Percentiles rank a stretch among this genome's conserved stretches.
phyloP scores from a whole-genome alignment of 2,329 filamentous ascomycete genomes.

The Monilinia laxa region DNA sequence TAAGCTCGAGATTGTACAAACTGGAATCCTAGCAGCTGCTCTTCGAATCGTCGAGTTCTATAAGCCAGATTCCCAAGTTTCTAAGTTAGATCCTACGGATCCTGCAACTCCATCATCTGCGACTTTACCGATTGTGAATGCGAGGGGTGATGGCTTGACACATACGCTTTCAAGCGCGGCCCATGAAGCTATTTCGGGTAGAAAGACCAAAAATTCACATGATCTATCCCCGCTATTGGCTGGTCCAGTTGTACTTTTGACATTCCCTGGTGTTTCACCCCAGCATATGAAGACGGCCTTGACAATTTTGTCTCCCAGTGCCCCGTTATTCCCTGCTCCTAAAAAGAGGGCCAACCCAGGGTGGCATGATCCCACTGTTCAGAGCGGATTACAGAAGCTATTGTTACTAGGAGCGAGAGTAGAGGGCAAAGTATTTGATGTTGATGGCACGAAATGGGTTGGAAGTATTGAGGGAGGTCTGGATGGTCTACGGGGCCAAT shows the following conservation, averaged over 20 bases:
- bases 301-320: constrained; percentile 70
- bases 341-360: constrained; percentile 72
- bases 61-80: constrained; percentile 49
- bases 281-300: constrained; percentile 80
- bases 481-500: constrained; percentile 75
- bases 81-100: constrained; percentile 27
- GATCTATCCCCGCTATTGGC: constrained; percentile 73
- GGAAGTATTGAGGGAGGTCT: constrained; percentile 79
- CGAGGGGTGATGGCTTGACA: constrained; percentile 44
- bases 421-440: constrained; percentile 60
- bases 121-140: constrained; percentile 25
- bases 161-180: constrained; percentile 56
- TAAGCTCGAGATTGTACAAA: constrained; percentile 81
- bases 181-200: constrained; percentile 41
- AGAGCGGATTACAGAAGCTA: constrained; percentile 82
- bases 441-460: constrained; percentile 58
- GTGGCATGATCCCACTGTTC: constrained; percentile 77
- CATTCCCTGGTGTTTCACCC: constrained; percentile 80
- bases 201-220: constrained; percentile 49
- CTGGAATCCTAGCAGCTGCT: constrained; percentile 83
- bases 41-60: constrained; percentile 85
- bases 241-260: constrained; percentile 77
- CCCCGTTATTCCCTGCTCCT: constrained; percentile 74
- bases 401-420: constrained; percentile 82
- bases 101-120: constrained; percentile 32